Base-by-base conservation (phyloP, 768 basidiomycete species). In the Daedaleopsis sinensis region DNA sequence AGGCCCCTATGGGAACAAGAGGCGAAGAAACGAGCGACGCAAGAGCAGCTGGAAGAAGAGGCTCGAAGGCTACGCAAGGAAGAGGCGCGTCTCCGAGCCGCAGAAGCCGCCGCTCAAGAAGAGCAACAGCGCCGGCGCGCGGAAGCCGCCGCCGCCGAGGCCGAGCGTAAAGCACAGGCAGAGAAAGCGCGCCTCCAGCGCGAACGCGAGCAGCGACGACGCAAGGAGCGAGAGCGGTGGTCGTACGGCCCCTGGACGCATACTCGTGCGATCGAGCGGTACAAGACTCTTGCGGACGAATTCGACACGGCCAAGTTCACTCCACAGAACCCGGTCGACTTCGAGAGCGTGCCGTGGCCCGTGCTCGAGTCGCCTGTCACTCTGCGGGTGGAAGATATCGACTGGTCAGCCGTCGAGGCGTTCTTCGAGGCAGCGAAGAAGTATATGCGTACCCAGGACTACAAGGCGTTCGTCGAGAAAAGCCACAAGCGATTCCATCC, bases 401-500 rank as follows among this genome's bases (percentile, higher is more conserved):
- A 87, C 58, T 91, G 88, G 86, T 72, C 79, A 12, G 77, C 86
- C 0, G 90, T 93, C 51, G 88, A 90, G 68, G 76, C 76, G 21
- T 94, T 94, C 72, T 93, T 93, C 67, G 72, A 72, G 16, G 77
- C 78, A 6, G 80, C 87, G 27, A 79, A 77, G 65, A 61, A 65
- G 18, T 78, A 81, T 47, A 80, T 91, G 80, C 79, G 84, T 23
- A 56, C 72, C 18, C 83, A 87, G 70, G 88, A 89, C 52, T 92
- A 84, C 73, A 85, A 82, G 68, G 71, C 70, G 1, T 81, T 93
- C 57, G 79, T 93, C 3, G 84, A 90, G 74, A 85, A 84, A 68
- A 88, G 87, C 66, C 83, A 91, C 67, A 80, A 84, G 43, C 65
- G 90, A 54, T 93, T 92, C 71, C 93, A 93, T 66, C 89, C 90